phyloP scores from a whole-genome alignment of 768 basidiomycete species.

The Rhizopogon vesiculosus region DNA sequence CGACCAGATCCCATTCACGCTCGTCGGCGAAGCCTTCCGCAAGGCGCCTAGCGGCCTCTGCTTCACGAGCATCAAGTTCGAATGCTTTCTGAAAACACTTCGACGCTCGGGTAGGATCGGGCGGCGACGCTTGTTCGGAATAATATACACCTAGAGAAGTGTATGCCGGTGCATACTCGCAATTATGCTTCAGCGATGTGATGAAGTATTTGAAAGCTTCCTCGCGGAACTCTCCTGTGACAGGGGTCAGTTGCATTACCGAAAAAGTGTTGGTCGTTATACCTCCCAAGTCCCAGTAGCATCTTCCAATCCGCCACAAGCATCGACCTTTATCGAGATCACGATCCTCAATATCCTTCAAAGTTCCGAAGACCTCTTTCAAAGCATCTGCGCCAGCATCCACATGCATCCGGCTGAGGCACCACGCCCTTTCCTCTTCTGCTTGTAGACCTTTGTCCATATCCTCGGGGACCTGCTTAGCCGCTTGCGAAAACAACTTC shows the following conservation, averaged over 20 bases:
- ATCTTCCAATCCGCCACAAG: constrained; percentile 81
- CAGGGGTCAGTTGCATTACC: constrained; percentile 3
- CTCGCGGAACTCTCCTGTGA: constrained; percentile 44
- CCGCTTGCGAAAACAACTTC: constrained; percentile 55
- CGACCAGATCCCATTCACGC: constrained; percentile 92
- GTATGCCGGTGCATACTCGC: constrained; percentile 85
- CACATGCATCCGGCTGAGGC: constrained; percentile 47
- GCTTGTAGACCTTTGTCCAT: constrained; percentile 53
- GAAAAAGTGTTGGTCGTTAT: background rate
- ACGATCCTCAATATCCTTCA: constrained; percentile 43
- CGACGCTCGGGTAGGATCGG: constrained; percentile 80
- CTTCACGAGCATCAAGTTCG: constrained; percentile 89
- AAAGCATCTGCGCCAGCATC: constrained; percentile 46
- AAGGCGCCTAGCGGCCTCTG: constrained; percentile 75
- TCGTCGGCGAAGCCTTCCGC: constrained; percentile 91
- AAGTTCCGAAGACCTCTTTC: constrained; percentile 38
- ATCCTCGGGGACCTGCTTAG: constrained; percentile 41
- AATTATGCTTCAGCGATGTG: constrained; percentile 65
- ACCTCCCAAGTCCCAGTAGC: constrained; percentile 73
- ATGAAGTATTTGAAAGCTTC: constrained; percentile 80
- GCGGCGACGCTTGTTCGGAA: constrained; percentile 58
- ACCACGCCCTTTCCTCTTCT: constrained; percentile 85
- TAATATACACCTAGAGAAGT: constrained; percentile 94
- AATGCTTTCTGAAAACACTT: constrained; percentile 99
- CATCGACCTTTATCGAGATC: constrained; percentile 68